A percentile compares a stretch with the other conserved stretches of the same genome.
These are phyloP conservation scores for Backusella luteola DNA, from an alignment of 192 early-diverging fungal species.

Conservation along the genomic window DNA sequence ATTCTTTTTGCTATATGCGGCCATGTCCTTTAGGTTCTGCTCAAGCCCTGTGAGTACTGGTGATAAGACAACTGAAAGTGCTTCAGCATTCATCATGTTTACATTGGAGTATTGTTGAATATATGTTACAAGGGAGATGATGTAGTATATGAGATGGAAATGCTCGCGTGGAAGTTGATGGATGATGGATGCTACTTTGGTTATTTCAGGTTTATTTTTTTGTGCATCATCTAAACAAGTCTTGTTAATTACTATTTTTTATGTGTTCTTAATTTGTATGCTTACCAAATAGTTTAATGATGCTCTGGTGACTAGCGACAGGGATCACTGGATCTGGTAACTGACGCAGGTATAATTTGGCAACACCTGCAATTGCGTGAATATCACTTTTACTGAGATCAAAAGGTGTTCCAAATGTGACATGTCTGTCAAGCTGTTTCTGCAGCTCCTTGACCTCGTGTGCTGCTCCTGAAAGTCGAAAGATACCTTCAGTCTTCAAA, in stretches of 20 bases:
- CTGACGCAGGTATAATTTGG: constrained; percentile 29
- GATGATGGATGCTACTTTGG: background rate
- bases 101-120: constrained; percentile 25
- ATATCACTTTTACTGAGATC: constrained; percentile 30
- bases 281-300: constrained; percentile 15
- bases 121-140: constrained; percentile 10
- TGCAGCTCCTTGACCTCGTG: constrained; percentile 24
- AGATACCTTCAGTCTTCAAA: constrained; percentile 28
- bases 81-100: constrained; percentile 36
- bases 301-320: constrained; percentile 15
- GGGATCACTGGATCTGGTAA: constrained; percentile 36
- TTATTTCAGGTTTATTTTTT: background rate
- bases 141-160: constrained; percentile 21
- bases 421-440: constrained; percentile 20
- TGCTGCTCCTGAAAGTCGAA: constrained; percentile 35
- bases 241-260: background rate
- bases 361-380: constrained; percentile 31
- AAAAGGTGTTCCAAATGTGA: constrained; percentile 22
- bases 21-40: constrained; percentile 18
- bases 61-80: constrained; percentile 33
- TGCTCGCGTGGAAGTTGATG: constrained; percentile 17
- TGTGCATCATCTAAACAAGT: background rate
- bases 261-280: background rate
- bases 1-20: background rate
- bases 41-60: constrained; percentile 35